Base-by-base conservation (phyloP, 1,139 yeast species). In the Blastobotrys apis region DNA sequence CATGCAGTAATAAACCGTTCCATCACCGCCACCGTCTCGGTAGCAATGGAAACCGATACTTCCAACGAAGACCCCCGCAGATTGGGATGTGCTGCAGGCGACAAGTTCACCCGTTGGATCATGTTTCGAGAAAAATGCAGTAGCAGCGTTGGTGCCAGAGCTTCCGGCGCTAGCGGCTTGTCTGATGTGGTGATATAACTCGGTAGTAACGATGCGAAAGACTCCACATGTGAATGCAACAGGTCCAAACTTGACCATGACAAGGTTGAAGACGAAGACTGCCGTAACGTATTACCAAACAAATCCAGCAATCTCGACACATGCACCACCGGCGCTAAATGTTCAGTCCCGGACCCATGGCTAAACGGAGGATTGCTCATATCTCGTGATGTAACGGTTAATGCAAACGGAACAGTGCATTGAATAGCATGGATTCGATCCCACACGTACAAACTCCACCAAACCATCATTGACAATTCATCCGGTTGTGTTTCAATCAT, bases 391-490 rank as follows among this genome's bases (percentile, higher is more conserved):
- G 32, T 29, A 5, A 12, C 5, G 32, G n/a, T 13, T 6, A 29
- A 6, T 12, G n/a, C 32, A 12, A 29, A 29, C 5, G 6, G 6
- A 5, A 5, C n/a, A 19, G 26, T 32, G 15, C 33, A 20, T 22
- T 40, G 41, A n/a, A 43, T 33, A n/a, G 45, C 36, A 22, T 30
- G 37, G 20, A 52, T 30, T 10, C 54, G 38, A 32, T 53, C 56
- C 49, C 52, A 49, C n/a, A 44, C 42, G 33, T 45, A 49, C 15
- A 53, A 23, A 16, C 49, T 37, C 56, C 56, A 51, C 47, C 48
- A 48, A 4, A 50, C 36, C 9, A 15, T 6, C 15, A 26, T 19
- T 8, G 15, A 5, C n/a, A 27, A 19, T 10, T 33, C 31, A 25
- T 13, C 32, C 19, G 17, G 16, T 20, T 26, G 26, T 13, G 25